Base-by-base conservation (phyloP, 345 rosid species). In the Trapa incisa region DNA sequence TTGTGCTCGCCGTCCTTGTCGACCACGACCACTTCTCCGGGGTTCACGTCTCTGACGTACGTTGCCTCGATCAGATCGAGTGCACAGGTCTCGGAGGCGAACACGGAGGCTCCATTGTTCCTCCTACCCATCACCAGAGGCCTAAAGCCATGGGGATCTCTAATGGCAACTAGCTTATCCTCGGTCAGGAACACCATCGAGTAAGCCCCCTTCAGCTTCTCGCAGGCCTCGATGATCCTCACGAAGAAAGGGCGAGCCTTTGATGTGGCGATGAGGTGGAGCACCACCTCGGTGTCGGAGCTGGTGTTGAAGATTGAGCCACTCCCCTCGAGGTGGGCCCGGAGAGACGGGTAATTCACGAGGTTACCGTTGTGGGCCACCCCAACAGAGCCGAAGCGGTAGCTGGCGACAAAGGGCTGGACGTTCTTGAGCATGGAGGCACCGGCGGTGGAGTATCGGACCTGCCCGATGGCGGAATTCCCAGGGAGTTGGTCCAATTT, bases 401-500 rank as follows among this genome's bases (percentile, higher is more conserved):
- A 94, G 1, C 97, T 95, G 6, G 99, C 99, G 36, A 94, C 99
- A 72, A 94, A 94, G 71, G 97, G 99, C 76, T 94, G 99, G 67
- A 94, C 99, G 64, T 94, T 94, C 71, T 94, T 90, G 35, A 94
- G 85, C 99, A 94, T 89, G 2, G 96, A 88, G 67, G 92, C 36
- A 2, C 99, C 99, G 0, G 97, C 99, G 1, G 99, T 94, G 1
- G 99, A 94, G 78, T 94, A 94, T n/a, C 95, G 81, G 65, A 94
- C 99, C 73, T 94, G 99, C 0, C 99, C 99, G 14, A 94, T 88
- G 0, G 97, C 95, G 61, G 84, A 71, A 41, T 83, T 88, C n/a
- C 99, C 99, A 10, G 96, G 95, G 47, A 94, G 80, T 65, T 87
- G 83, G 62, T 89, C 92, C 64, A 94, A 92, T 63, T 91, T 94